phyloP scores from a whole-genome alignment of 2,329 filamentous ascomycete species.

The Stemphylium lycopersici region DNA sequence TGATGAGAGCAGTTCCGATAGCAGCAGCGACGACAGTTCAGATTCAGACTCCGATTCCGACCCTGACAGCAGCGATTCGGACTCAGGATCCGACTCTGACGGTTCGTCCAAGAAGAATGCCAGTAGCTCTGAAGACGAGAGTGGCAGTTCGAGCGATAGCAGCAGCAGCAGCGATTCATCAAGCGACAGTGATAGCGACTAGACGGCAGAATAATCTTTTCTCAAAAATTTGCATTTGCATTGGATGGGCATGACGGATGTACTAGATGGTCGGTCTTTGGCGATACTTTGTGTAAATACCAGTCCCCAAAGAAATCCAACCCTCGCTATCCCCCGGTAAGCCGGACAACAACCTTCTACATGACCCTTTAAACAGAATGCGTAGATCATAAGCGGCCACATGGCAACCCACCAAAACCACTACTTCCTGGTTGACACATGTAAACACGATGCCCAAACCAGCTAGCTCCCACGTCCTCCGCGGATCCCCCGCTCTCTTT shows the following conservation, averaged over 20 bases:
- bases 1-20: conserved; percentile 44
- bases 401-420: background rate
- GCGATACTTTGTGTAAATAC: background rate
- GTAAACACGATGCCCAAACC: background rate
- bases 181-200: conserved; percentile 19
- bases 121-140: conserved; percentile 13
- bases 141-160: conserved; percentile 25
- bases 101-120: conserved; percentile 9
- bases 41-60: conserved; percentile 27
- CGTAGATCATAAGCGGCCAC: background rate
- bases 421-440: conserved; percentile 1
- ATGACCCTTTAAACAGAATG: background rate
- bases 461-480: conserved; percentile 7
- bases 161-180: conserved; percentile 10
- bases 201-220: background rate
- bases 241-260: background rate
- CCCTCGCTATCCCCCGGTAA: background rate
- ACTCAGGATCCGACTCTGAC: conserved; percentile 4
- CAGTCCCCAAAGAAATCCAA: background rate
- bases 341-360: background rate
- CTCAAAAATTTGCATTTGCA: background rate
- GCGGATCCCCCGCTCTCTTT: conserved; percentile 10
- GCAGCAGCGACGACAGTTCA: conserved; percentile 36
- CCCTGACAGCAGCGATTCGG: conserved; percentile 11
- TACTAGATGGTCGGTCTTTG: background rate